phyloP scores from a whole-genome alignment of 1,139 yeast species.

The Yamadazyma sp. region DNA sequence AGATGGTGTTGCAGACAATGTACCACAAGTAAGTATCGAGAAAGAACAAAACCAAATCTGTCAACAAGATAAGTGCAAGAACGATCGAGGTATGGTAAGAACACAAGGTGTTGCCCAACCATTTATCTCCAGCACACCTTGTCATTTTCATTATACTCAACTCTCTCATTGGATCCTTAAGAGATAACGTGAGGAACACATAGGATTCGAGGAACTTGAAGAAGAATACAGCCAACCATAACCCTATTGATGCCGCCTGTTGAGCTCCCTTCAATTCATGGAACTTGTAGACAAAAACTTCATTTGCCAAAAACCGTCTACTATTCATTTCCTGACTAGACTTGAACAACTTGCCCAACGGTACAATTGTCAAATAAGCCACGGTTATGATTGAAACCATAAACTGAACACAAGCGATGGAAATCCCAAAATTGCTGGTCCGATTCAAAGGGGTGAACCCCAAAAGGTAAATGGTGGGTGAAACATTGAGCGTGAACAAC shows the following conservation, averaged over 20 bases:
- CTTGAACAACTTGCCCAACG: conserved; percentile 43
- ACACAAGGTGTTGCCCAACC: conserved; percentile 43
- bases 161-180: conserved; percentile 51
- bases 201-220: conserved; percentile 53
- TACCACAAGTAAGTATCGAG: conserved; percentile 59
- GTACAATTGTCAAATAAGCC: conserved; percentile 45
- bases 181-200: conserved; percentile 48
- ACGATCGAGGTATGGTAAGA: conserved; percentile 39
- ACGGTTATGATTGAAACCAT: conserved; percentile 42
- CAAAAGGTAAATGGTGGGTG: conserved; percentile 46
- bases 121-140: conserved; percentile 46
- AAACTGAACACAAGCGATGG: conserved; percentile 46
- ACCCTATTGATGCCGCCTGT: conserved; percentile 40
- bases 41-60: conserved; percentile 50
- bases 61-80: conserved; percentile 33
- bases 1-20: conserved; percentile 51
- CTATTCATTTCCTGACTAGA: conserved; percentile 13
- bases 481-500: conserved; percentile 28
- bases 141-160: conserved; percentile 38
- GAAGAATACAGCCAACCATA: conserved; percentile 48
- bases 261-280: conserved; percentile 37
- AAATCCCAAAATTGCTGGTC: conserved; percentile 29
- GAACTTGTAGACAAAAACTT: conserved; percentile 37
- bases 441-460: conserved; percentile 24
- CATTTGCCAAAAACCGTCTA: conserved; percentile 34